phyloP scores from a whole-genome alignment of 441 rosid genomes.

The Populus hybrid region DNA sequence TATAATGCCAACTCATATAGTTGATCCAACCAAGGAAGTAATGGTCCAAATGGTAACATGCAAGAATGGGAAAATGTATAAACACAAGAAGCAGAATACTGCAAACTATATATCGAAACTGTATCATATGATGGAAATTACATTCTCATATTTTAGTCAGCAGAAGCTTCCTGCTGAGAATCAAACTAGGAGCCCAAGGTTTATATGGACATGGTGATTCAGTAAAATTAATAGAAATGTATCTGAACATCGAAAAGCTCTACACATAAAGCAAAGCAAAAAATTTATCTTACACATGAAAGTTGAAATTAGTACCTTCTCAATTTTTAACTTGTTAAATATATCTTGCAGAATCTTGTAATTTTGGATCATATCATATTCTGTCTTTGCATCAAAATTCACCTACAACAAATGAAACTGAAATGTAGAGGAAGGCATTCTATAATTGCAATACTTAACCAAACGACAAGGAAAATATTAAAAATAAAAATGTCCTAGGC shows the following conservation, averaged over 20 bases:
- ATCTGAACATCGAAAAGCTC: not conserved
- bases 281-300: not conserved
- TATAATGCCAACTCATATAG: not conserved
- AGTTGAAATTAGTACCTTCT: constrained; percentile 51
- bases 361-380: constrained; percentile 95
- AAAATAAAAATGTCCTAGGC: not conserved
- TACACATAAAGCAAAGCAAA: not conserved
- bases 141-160: not conserved
- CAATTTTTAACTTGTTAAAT: constrained; percentile 84
- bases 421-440: constrained; percentile 11
- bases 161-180: not conserved
- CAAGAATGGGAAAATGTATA: not conserved
- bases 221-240: not conserved
- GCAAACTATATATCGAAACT: not conserved
- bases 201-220: not conserved
- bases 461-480: not conserved
- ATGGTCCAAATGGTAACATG: not conserved
- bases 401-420: constrained; percentile 46
- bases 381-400: constrained; percentile 88
- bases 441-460: not conserved
- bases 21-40: not conserved
- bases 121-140: not conserved
- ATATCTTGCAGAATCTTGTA: constrained; percentile 96
- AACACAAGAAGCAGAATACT: not conserved
- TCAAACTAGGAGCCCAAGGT: constrained; percentile 6